phyloP scores from a whole-genome alignment of 331 rosid species.

The Stylosanthes scabra region DNA sequence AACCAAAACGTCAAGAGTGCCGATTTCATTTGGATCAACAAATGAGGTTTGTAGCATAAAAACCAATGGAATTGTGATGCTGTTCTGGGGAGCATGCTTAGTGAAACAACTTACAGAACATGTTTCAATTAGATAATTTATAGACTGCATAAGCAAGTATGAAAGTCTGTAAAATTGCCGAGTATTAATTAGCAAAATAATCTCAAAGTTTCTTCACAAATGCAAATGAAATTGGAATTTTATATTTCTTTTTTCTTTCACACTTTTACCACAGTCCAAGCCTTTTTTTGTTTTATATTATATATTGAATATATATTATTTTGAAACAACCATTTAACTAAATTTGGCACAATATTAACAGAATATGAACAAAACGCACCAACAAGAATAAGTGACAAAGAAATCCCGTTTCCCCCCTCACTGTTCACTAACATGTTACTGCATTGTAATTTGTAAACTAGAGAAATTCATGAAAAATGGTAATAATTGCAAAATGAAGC shows the following conservation, averaged over 20 bases:
- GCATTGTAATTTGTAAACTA: background rate
- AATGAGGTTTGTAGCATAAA: conserved; percentile 32
- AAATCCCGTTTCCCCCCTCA: conserved; percentile 1
- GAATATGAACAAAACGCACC: conserved; percentile 2
- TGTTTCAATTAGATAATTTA: conserved; percentile 4
- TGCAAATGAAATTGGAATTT: background rate
- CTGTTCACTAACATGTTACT: background rate
- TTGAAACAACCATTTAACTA: background rate
- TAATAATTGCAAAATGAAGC: conserved; percentile 15
- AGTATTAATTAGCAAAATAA: conserved; percentile 1
- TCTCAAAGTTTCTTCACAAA: conserved; percentile 14
- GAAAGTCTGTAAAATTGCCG: background rate
- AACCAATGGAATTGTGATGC: background rate
- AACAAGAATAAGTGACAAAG: conserved; percentile 19
- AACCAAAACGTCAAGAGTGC: conserved; percentile 11
- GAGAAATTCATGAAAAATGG: background rate
- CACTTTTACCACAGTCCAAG: background rate
- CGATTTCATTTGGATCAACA: conserved; percentile 27
- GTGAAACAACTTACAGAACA: background rate
- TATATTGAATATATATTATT: background rate
- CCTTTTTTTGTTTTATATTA: conserved; percentile 7
- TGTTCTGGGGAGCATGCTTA: conserved; percentile 3
- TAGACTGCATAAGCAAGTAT: conserved; percentile 2
- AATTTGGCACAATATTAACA: background rate
- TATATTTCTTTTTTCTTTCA: too few species aligned